Evolutionary conservation across 495 filamentous ascomycete genomes (phyloP).

Genomic region (Aspergillus affinis): DNA sequence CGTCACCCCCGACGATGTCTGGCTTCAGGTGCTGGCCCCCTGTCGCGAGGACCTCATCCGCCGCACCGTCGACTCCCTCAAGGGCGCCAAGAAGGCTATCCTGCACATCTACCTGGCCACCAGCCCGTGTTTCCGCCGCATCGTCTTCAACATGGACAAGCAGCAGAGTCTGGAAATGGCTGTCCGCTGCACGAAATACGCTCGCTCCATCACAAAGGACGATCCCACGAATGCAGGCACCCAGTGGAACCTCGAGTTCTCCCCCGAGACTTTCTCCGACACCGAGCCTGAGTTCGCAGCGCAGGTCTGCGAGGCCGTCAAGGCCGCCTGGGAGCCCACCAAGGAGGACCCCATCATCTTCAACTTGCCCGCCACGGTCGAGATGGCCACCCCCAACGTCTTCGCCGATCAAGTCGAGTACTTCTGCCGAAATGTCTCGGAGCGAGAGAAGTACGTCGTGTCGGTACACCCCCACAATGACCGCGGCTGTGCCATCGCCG

Average conservation of each 20-base stretch:
- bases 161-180: conserved; percentile 80
- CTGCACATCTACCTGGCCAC: conserved; percentile 97
- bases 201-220: conserved; percentile 91
- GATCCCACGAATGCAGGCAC: conserved; percentile 71
- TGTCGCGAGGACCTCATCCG: conserved; percentile 92
- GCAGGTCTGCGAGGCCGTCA: conserved; percentile 88
- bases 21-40: conserved; percentile 90
- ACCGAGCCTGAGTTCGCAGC: conserved; percentile 81
- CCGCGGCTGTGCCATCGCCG: conserved; percentile 83
- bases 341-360: conserved; percentile 88
- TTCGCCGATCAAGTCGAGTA: conserved; percentile 98
- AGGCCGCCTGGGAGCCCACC: conserved; percentile 88
- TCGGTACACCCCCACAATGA: conserved; percentile 94
- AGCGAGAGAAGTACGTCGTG: conserved; percentile 78
- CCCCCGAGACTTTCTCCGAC: conserved; percentile 95
- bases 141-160: conserved; percentile 86
- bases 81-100: conserved; percentile 91
- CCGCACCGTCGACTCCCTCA: conserved; percentile 85
- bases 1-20: conserved; percentile 87
- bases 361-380: conserved; percentile 95
- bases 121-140: conserved; percentile 84
- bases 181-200: conserved; percentile 81
- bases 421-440: conserved; percentile 80
- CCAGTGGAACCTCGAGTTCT: conserved; percentile 95
- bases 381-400: conserved; percentile 93